A percentile compares a stretch with the other conserved stretches of the same genome.
These are phyloP conservation scores for Fusarium brevicatenulatum DNA, from an alignment of 2,329 filamentous ascomycete species.

Conservation along the genomic window DNA sequence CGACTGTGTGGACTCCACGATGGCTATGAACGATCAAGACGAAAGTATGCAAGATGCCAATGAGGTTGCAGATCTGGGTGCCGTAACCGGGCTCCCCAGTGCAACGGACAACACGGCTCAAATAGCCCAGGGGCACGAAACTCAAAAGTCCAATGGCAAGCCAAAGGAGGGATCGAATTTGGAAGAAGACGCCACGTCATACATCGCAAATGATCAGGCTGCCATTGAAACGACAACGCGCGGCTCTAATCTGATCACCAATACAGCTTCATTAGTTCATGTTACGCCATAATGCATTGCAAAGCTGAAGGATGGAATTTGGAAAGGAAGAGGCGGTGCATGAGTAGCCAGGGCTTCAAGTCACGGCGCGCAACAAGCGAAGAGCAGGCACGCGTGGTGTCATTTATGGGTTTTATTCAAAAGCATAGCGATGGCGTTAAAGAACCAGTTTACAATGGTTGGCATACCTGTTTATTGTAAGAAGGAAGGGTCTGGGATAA, in stretches of 20 bases:
- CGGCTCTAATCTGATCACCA: slow-evolving; percentile 4
- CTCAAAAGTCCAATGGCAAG: slow-evolving; percentile 6
- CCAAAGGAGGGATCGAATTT: slow-evolving; percentile 11
- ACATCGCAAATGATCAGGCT: slow-evolving; percentile 1
- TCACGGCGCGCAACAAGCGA: background rate
- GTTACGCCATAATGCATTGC: background rate
- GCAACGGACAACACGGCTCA: slow-evolving; percentile 1
- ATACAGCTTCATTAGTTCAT: slow-evolving; percentile 1
- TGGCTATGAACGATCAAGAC: slow-evolving; percentile 54
- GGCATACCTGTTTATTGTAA: slow-evolving; percentile 5
- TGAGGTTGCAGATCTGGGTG: slow-evolving; percentile 25
- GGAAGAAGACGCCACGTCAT: slow-evolving; percentile 17
- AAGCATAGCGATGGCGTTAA: slow-evolving; percentile 42
- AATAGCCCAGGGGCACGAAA: slow-evolving; percentile 17
- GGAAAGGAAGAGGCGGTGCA: background rate
- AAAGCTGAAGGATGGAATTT: background rate
- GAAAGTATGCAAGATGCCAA: slow-evolving; percentile 36
- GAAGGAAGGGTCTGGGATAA: background rate
- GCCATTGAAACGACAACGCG: slow-evolving; percentile 19
- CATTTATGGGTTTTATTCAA: slow-evolving; percentile 13
- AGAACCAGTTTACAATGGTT: slow-evolving; percentile 5
- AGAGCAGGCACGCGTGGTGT: background rate
- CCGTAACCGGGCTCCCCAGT: background rate
- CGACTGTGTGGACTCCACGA: slow-evolving; percentile 72
- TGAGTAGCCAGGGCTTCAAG: background rate